Conservation (phyloP, 78 protist species). For the Reticulomyxa filosa region DNA sequence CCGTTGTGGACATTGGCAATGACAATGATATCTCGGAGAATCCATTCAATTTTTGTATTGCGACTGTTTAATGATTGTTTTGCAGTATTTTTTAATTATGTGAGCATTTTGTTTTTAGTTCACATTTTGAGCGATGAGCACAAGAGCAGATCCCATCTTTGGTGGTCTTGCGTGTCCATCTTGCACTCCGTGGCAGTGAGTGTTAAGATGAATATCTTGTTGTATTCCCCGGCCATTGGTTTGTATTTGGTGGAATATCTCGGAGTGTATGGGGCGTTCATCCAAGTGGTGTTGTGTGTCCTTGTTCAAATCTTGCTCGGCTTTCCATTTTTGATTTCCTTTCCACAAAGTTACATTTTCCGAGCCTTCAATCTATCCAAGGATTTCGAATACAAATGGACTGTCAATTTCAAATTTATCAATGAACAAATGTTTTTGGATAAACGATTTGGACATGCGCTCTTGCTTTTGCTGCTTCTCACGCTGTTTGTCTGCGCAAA, state of each 20-base stretch:
- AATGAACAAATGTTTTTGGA: slow-evolving; percentile 27
- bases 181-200: slow-evolving; percentile 46
- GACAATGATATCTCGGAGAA: no score
- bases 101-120: no score
- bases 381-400: slow-evolving; percentile 41
- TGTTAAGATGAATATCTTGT: slow-evolving; percentile 65
- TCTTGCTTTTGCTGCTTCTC: background rate
- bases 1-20: no score
- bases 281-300: no score
- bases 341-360: slow-evolving; percentile 25
- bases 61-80: slow-evolving; percentile 67
- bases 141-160: no score
- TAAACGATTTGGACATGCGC: background rate
- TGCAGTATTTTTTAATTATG: slow-evolving; percentile 41
- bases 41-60: slow-evolving; percentile 64
- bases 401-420: slow-evolving; percentile 66
- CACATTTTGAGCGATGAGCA: no score
- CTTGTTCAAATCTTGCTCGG: background rate
- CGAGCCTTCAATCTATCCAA: slow-evolving; percentile 47
- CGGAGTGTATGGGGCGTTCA: no score
- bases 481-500: no score
- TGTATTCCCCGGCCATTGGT: slow-evolving; percentile 45
- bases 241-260: slow-evolving; percentile 20
- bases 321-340: slow-evolving; percentile 38
- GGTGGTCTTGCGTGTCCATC: no score